Evolutionary conservation across 2,329 filamentous ascomycete species (phyloP), one percentile per base, ranked within the genome.

Genomic region (Beauveria brongniartii): DNA sequence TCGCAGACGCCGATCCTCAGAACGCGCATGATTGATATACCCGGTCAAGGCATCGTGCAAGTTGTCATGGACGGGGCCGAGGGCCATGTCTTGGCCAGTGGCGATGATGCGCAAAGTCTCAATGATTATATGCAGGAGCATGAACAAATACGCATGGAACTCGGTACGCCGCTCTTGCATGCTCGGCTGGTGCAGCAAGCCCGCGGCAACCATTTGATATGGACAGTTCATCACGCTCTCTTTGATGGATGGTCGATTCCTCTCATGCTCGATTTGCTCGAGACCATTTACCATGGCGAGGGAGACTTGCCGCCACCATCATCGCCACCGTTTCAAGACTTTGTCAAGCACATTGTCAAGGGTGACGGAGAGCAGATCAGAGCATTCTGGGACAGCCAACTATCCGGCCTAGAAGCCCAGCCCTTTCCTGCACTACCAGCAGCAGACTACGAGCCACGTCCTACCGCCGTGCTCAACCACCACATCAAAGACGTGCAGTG

Each of bases 401-500:
- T 79, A 5, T 64, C 70, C 5, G 75, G 75, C 2, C 75, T 74
- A 1, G 67, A 64, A 5, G 67, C 68, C 24, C 67, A 71, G 54
- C 76, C 77, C 47, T 79, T 78, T 64, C 77, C 75, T 0, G 14
- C 34, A 46, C 72, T 3, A 74, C 79, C 18, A 75, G 81, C 64
- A 78, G 77, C 1, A 66, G 80, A 3, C 68, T 81, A 2, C 76
- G 81, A 62, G 72, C 78, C 59, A 77, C 79, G 61, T 72, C 80
- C 50, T 68, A 69, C 1, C 64, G 69, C 53, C 66, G 68, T 65
- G 65, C 67, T 7, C 68, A 63, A 37, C 69, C 67, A n/a, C 1
- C 76, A 74, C 24, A 75, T 75, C 28, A 50, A 22, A 20, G 47
- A 44, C 18, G n/a, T 53, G 14, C 48, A 52, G n/a, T 52, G 47